phyloP scores from a whole-genome alignment of 306 rosid genomes.

The Cyclanthera cordifolia region DNA sequence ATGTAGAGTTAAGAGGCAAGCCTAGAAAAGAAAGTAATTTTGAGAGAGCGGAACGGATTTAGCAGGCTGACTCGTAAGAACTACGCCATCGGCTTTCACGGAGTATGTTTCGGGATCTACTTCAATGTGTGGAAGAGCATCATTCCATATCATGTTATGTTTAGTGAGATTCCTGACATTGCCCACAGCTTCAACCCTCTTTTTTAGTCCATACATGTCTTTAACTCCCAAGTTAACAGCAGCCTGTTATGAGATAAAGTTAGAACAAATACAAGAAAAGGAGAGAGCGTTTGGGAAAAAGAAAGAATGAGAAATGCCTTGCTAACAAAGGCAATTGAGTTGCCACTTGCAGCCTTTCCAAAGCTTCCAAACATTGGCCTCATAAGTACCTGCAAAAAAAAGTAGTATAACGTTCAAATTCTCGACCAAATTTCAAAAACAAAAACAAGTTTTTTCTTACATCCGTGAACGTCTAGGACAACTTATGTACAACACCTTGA shows the following conservation, averaged over 20 bases:
- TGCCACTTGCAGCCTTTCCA: conserved; percentile 68
- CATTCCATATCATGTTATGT: conserved; percentile 78
- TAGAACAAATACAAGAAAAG: not conserved
- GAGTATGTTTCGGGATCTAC: conserved; percentile 80
- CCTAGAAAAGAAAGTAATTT: conserved; percentile 64
- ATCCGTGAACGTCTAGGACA: too few species aligned
- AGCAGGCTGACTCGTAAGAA: conserved; percentile 57
- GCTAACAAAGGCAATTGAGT: conserved; percentile 91
- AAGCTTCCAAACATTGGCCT: conserved; percentile 88
- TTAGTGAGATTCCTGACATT: conserved; percentile 60
- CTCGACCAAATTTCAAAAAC: not conserved
- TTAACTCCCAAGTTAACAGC: conserved; percentile 46
- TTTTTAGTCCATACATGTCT: conserved; percentile 47
- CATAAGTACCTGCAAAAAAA: conserved; percentile 48
- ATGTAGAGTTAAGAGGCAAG: not conserved
- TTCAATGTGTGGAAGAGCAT: conserved; percentile 60
- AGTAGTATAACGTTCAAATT: too few species aligned
- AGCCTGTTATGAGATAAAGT: conserved; percentile 30
- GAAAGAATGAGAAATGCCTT: conserved; percentile 40
- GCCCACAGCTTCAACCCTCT: conserved; percentile 57
- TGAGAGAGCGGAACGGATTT: conserved; percentile 58
- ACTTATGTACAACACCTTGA: too few species aligned
- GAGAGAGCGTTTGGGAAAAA: not conserved
- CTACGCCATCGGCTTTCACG: conserved; percentile 63
- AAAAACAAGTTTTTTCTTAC: too few species aligned